Evolutionary conservation across 345 rosid species (phyloP), one percentile per base, ranked within the genome.

Genomic region (Camelina sativa): DNA sequence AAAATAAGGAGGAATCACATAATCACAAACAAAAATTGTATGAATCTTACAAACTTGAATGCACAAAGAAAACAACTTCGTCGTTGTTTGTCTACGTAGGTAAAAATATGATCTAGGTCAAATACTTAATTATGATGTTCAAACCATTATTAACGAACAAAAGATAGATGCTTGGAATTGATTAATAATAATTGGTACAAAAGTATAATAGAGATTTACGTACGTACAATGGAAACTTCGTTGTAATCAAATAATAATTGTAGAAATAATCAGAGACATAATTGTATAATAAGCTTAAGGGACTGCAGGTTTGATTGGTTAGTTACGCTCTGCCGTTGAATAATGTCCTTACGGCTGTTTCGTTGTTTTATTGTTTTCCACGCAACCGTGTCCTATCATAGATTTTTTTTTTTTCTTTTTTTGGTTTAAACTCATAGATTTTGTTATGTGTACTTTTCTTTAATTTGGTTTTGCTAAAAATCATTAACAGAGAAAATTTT

Each of bases 161-260:
- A 51, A 0, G 13, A n/a, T 51, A 52, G n/a, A 76, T 54, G 41
- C 44, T 56, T 66, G 25, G n/a, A 13, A 1, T 66, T 66, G 72
- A 62, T 40, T 22, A 44, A 60, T 44, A 52, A 59, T 53, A 35
- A 62, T 54, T 54, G 63, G 46, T 38, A 9, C 25, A 37, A 37
- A 67, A 75, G 6, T 17, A 75, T 74, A 32, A 44, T 58, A 16
- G 60, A 46, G 53, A 62, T 53, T 7, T 51, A 58, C 7, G 41
- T 30, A 53, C 51, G 57, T 57, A 69, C 47, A 32, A 9, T 23
- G 41, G 75, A 76, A 76, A 25, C 71, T 76, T 76, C 71, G 59
- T 70, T 55, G 58, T 70, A 62, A 63, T 64, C 53, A 70, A 56
- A 54, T 56, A 70, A 70, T 57, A 56, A 55, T 20, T 35, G 62